Percentiles rank a stretch among this genome's conserved stretches.
These are phyloP conservation scores for Populus euphratica DNA, from an alignment of 345 rosid genomes.

Conservation along the genomic window DNA sequence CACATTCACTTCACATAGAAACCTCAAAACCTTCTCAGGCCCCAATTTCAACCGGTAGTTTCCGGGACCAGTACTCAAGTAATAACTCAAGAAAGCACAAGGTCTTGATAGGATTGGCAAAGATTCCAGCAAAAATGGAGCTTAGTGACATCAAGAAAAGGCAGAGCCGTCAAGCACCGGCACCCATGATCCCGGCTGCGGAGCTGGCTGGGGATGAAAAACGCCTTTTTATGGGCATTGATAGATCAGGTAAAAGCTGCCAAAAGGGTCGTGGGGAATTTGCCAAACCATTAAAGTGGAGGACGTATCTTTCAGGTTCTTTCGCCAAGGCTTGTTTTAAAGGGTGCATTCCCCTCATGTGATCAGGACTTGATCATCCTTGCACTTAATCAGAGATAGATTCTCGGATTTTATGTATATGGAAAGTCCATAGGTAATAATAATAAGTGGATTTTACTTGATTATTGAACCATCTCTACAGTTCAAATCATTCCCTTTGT, in stretches of 20 bases:
- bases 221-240: not conserved
- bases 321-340: not conserved
- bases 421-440: not conserved
- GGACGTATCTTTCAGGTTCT: not conserved
- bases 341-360: not conserved
- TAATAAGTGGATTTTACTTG: not conserved
- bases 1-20: not conserved
- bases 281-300: not conserved
- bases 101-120: conserved; percentile 13
- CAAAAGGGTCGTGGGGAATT: not conserved
- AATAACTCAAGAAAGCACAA: not conserved
- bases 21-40: not conserved
- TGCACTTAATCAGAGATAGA: not conserved
- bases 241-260: not conserved
- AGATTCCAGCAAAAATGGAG: conserved; percentile 36
- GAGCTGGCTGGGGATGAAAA: not conserved
- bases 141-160: conserved; percentile 43
- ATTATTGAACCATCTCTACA: no score
- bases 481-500: no score
- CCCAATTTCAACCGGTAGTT: not conserved
- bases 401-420: not conserved
- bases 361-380: not conserved
- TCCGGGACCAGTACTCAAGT: not conserved
- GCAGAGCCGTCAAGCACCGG: conserved; percentile 30
- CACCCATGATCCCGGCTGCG: conserved; percentile 28